Base-by-base conservation (phyloP, 768 basidiomycete genomes). In the Leccinum fibrillosum region DNA sequence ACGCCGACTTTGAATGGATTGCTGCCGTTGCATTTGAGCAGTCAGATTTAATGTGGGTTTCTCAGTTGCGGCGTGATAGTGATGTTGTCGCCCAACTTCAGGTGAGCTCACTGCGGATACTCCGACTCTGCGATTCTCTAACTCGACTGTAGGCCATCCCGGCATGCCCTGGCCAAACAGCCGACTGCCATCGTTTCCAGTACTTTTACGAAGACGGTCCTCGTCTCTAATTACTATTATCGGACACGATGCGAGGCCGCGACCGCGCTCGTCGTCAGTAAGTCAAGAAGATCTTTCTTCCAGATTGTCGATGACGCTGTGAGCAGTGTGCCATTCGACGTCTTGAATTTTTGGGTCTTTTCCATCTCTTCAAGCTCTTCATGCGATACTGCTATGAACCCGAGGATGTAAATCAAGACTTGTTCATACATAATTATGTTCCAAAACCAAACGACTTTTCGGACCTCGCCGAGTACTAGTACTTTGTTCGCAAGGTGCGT, bases 1-100 rank as follows among this genome's bases (percentile, higher is more conserved):
- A 99, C 69, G 94, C 97, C 15, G 97, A 99, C 70, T 95, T 97
- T 72, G 97, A 99, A 75, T 99, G 97, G 97, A 90, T 98, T 55
- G 89, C 92, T n/a, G 82, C 82, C 39, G 83, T 98, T 61, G 86
- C 86, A 61, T 98, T 96, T 62, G 90, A 95, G 52, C 94, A 98
- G 75, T 93, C 92, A 45, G 94, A 95, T 76, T 98, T 94, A 68
- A 96, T 96, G 92, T 99, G 95, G 94, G 90, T 97, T 21, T 92
- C 89, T 42, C 97, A 98, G 70, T 77, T 99, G 52, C 93, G 95
- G 74, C 80, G 94, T 56, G 97, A 99, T 73, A 79, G 94, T 60
- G 97, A 99, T 74, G 95, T 99, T 37, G 89, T 98, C 21, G 97
- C 96, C 2, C 97, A 99, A 72, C 78, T 98, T 15, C 95, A 98